Conservation (phyloP, 2,329 filamentous ascomycete species). For the Fusarium pseudocircinatum region DNA sequence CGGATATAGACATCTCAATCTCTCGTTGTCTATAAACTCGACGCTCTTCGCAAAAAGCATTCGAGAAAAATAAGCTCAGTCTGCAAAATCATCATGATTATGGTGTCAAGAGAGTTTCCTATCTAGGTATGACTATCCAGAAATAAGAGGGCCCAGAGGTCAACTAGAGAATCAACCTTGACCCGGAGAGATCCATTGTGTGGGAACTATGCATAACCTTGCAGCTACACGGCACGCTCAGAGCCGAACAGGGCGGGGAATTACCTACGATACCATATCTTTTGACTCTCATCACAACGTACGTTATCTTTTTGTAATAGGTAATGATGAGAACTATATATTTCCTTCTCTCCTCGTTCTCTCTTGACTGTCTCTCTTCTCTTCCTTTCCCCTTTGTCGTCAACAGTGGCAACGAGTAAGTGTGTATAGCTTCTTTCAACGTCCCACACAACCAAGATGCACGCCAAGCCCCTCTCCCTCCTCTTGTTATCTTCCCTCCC, state of each 20-base stretch:
- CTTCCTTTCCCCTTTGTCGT: background rate
- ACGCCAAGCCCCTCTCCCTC: slow-evolving; percentile 51
- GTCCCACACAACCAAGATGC: slow-evolving; percentile 46
- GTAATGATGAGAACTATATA: background rate
- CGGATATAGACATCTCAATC: background rate
- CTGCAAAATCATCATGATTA: background rate
- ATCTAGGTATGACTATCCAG: slow-evolving; percentile 5
- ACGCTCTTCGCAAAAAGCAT: background rate
- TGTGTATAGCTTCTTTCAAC: slow-evolving; percentile 14
- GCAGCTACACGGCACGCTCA: slow-evolving; percentile 24
- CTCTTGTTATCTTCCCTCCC: slow-evolving; percentile 50
- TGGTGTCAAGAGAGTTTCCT: slow-evolving; percentile 7
- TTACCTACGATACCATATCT: background rate
- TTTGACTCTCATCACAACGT: background rate
- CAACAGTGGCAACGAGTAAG: background rate
- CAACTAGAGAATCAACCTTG: background rate
- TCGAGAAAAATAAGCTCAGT: background rate
- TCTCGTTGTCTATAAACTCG: background rate
- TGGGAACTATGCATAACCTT: slow-evolving; percentile 11
- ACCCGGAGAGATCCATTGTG: background rate
- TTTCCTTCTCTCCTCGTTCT: background rate
- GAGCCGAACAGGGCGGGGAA: slow-evolving; percentile 26
- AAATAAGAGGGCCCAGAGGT: slow-evolving; percentile 6
- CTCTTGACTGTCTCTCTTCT: background rate
- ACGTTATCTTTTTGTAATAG: background rate